Conservation (phyloP, 768 basidiomycete species). For the Pulveroboletus sp. region DNA sequence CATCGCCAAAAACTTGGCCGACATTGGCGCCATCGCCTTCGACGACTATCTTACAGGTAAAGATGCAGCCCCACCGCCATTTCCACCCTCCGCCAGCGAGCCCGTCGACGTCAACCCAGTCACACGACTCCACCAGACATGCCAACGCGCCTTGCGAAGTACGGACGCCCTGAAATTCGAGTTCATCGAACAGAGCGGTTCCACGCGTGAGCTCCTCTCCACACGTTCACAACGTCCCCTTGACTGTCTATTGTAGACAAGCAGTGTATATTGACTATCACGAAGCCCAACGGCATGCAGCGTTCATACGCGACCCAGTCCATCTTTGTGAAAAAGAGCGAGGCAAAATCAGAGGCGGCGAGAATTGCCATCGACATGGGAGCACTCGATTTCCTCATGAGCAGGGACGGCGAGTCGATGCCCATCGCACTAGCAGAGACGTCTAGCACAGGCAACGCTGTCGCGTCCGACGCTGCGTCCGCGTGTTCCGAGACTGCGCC, state of each 20-base stretch:
- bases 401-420: conserved; percentile 39
- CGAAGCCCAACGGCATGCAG: conserved; percentile 45
- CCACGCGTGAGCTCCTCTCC: conserved; percentile 30
- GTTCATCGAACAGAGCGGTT: conserved; percentile 37
- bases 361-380: conserved; percentile 54
- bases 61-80: background rate
- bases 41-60: conserved; percentile 22
- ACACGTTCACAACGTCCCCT: background rate
- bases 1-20: conserved; percentile 24
- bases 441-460: background rate
- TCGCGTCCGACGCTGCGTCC: background rate
- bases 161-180: conserved; percentile 43
- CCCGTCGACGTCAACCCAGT: conserved; percentile 19
- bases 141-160: conserved; percentile 40
- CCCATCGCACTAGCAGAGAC: conserved; percentile 24
- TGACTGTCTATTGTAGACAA: conserved; percentile 36
- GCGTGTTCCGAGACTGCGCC: background rate
- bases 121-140: conserved; percentile 38
- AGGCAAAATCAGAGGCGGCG: conserved; percentile 52
- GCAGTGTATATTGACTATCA: conserved; percentile 59
- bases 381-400: conserved; percentile 52
- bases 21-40: conserved; percentile 27
- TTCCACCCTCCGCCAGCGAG: background rate
- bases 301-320: conserved; percentile 53
- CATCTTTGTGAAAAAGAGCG: conserved; percentile 40